Evolutionary conservation across 768 basidiomycete genomes (phyloP), one percentile per base, ranked within the genome.

Genomic region (Russula ochroleuca): DNA sequence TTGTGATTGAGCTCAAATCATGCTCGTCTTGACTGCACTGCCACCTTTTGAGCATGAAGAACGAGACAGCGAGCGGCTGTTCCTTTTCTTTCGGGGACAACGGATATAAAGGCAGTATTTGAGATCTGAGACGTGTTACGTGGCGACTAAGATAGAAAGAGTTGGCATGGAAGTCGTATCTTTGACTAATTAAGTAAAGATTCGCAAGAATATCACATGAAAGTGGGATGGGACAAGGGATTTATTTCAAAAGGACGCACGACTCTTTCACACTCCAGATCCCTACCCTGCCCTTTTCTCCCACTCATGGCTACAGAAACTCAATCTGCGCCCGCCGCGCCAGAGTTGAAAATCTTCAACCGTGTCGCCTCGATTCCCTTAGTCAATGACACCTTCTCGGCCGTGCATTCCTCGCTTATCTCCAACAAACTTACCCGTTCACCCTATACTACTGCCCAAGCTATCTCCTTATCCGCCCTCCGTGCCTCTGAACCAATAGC

Each of bases 321-420:
- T 5, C 71, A 75, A 53, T 60, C 72, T 23, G 64, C 71, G 15
- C 58, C 68, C 47, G 37, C 73, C 3, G 63, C 74, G 25, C 85
- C 87, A 59, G 84, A 85, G 72, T 70, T 90, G 69, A 90, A 83
- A 51, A 75, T 83, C 66, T 65, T 92, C 59, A 69, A 72, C 43
- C 86, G 89, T 62, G 81, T 92, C 54, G 81, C 79, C n/a, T 80
- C 83, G 51, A 91, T 93, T 62, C 90, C 90, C 23, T 75, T 92
- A 49, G 78, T 93, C 70, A 83, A 83, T 53, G 86, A 83, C 59
- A 83, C 83, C 5, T 72, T 90, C 63, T 77, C 78, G 63, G 81
- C 84, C 43, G 73, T 91, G 62, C 83, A 88, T 71, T 73, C 75
- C 38, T 81, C 84, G 9, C 79, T 92, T 61, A 78, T 78, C 35